Evolutionary conservation across 2,329 filamentous ascomycete species (phyloP).

Genomic region (Daldinia eschscholtzii): DNA sequence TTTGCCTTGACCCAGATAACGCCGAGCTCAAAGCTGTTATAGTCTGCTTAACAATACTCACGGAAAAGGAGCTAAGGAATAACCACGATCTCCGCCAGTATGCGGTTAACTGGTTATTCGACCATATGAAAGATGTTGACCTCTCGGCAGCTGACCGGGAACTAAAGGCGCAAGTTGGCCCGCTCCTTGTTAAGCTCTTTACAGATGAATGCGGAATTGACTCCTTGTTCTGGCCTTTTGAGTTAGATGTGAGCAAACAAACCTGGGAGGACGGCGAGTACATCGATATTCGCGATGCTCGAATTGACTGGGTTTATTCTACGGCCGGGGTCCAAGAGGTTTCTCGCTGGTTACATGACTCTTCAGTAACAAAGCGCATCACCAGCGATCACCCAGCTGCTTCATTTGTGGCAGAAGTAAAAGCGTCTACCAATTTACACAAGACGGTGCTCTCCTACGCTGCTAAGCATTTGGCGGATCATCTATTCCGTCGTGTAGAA

Average conservation of each 20-base stretch:
- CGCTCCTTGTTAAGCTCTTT: constrained; percentile 49
- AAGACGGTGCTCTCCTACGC: constrained; percentile 44
- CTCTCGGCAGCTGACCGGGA: constrained; percentile 48
- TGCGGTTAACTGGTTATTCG: constrained; percentile 48
- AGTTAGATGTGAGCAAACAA: constrained; percentile 42
- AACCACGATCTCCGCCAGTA: constrained; percentile 46
- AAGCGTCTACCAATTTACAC: constrained; percentile 44
- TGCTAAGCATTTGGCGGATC: constrained; percentile 47
- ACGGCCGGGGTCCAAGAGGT: constrained; percentile 45
- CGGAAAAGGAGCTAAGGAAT: constrained; percentile 43
- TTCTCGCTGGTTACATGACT: constrained; percentile 49
- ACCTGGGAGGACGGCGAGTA: constrained; percentile 49
- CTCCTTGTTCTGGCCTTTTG: constrained; percentile 50
- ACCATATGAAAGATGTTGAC: constrained; percentile 49
- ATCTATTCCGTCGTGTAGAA: constrained; percentile 49
- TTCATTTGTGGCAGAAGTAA: constrained; percentile 43
- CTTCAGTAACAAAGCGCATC: constrained; percentile 47
- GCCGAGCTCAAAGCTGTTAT: constrained; percentile 50
- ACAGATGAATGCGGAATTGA: constrained; percentile 49
- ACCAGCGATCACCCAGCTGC: constrained; percentile 27
- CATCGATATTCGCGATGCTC: constrained; percentile 36
- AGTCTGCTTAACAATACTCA: constrained; percentile 49
- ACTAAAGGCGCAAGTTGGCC: constrained; percentile 49
- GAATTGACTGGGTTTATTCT: constrained; percentile 51
- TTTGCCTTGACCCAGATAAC: constrained; percentile 53